Base-by-base conservation (phyloP, 2,329 filamentous ascomycete genomes). In the Arthrobotrys entomopaga region DNA sequence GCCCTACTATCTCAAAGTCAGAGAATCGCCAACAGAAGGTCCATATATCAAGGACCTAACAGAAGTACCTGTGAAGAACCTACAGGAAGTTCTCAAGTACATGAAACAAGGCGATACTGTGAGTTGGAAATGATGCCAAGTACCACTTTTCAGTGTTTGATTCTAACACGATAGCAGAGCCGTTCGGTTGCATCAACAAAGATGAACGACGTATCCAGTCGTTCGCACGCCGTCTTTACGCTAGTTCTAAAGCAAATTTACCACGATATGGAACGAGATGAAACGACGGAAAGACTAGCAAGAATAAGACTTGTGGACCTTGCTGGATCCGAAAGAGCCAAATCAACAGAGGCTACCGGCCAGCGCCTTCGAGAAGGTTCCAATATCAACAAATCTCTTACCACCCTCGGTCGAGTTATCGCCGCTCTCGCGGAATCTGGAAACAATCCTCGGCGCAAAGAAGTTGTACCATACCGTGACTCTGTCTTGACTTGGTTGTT, bases 351-450 rank as follows among this genome's bases (percentile, higher is more conserved):
- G 83, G 95, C 95, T 0, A 98, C 93, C 0, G 95, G 95, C 11
- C 89, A 90, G 78, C 89, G 95, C 34, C 87, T 99, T 20, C 90
- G 94, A 67, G 95, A 99, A 82, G 95, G 95, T 58, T 94, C 92
- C 79, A 97, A 98, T 81, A 99, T 99, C 87, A 99, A 99, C 86
- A 97, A 98, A 83, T 98, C 94, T 8, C 87, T 99, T 42, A 97
- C 94, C 0, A 98, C 95, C 0, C 87, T 99, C 8, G 95, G 95
- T 2, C 90, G 95, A 61, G 95, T 99, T 56, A 99, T 99, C 81
- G 94, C 93, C 29, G 94, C 95, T 0, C 86, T 99, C 26, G 91
- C 90, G 2, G 89, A 91, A 78, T 86, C 87, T 1, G 92, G 92
- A 81, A 84, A 90, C 79, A 85, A 87, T 46, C 81, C 81, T 43